Evolutionary conservation across 75 land plant species (phyloP).

Genomic region (Pinus tabuliformis): DNA sequence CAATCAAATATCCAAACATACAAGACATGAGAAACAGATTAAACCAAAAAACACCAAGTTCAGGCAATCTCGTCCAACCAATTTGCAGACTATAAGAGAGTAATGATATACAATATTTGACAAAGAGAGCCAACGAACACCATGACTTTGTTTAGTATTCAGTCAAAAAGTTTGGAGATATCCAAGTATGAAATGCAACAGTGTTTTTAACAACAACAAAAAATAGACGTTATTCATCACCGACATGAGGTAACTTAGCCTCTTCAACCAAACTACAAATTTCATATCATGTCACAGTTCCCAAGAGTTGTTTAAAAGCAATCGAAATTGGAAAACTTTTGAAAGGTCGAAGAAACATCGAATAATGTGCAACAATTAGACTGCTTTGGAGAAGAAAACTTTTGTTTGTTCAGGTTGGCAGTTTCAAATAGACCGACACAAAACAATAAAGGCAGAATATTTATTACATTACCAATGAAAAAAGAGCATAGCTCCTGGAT

Average conservation of each 20-base stretch:
- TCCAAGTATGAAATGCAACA: background rate
- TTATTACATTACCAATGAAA: too few species aligned
- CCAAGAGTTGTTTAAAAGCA: background rate
- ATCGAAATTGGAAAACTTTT: background rate
- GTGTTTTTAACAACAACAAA: background rate
- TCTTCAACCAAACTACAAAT: too few species aligned
- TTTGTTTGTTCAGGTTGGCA: background rate
- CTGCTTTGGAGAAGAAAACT: background rate
- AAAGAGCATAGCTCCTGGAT: too few species aligned
- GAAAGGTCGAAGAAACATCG: background rate
- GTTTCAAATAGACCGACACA: background rate
- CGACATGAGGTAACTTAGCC: background rate
- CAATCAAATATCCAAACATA: background rate
- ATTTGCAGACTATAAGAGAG: background rate
- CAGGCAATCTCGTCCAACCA: background rate
- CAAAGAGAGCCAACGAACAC: background rate
- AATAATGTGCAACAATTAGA: background rate
- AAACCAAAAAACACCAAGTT: background rate
- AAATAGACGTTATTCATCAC: background rate
- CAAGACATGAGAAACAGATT: background rate
- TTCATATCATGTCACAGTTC: too few species aligned
- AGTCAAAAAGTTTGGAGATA: background rate
- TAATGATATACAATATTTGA: background rate
- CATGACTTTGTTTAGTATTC: background rate
- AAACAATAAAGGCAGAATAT: too few species aligned